phyloP scores from a whole-genome alignment of 129 eudicot species.

The Helichrysum umbraculigerum region DNA sequence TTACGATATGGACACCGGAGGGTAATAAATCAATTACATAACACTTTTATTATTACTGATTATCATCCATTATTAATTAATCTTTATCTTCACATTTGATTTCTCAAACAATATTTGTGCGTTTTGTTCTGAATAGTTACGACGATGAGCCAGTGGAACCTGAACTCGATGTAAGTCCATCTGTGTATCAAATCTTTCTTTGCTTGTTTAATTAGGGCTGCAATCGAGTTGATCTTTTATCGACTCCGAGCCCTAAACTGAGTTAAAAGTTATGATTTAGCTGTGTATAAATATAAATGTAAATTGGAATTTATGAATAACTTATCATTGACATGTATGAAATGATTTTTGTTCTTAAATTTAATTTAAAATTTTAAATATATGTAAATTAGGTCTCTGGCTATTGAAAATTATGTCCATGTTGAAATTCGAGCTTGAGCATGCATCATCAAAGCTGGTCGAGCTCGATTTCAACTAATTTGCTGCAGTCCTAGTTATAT shows the following conservation, averaged over 20 bases:
- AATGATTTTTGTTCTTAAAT: neutral
- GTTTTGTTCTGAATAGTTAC: constrained; percentile 46
- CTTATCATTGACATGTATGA: neutral
- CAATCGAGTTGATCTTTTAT: neutral
- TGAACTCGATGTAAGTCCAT: constrained; percentile 63
- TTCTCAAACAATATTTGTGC: neutral
- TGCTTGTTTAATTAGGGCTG: neutral
- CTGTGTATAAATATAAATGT: too few relatives aligned
- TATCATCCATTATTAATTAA: neutral
- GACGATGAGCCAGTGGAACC: constrained; percentile 92
- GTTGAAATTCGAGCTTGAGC: neutral
- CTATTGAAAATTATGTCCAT: neutral
- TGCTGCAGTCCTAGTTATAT: too few relatives aligned
- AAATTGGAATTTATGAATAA: too few relatives aligned
- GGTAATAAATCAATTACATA: constrained; percentile 32
- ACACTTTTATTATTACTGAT: neutral
- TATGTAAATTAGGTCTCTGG: too few relatives aligned
- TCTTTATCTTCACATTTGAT: neutral
- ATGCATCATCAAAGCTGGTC: too few relatives aligned
- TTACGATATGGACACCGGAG: constrained; percentile 70
- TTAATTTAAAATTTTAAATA: too few relatives aligned
- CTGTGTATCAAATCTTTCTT: neutral
- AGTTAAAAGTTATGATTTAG: too few relatives aligned
- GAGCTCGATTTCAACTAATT: too few relatives aligned
- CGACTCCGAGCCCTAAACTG: neutral